phyloP scores from a whole-genome alignment of 2,329 filamentous ascomycete genomes.

The Simplicillium sp. region DNA sequence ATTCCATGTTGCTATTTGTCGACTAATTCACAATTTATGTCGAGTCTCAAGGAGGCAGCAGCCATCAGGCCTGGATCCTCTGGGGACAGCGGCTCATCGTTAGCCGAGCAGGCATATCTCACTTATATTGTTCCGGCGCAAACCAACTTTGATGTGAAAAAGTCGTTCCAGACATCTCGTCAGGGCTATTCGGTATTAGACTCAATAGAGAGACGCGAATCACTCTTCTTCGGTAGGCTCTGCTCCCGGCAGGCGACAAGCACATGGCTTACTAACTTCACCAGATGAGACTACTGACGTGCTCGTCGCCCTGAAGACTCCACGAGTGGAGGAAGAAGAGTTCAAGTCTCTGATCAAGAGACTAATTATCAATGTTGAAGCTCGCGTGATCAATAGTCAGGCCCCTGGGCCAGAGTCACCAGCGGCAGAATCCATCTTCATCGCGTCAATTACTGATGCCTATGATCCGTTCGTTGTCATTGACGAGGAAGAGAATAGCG shows the following conservation, averaged over 20 bases:
- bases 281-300: slow-evolving; percentile 66
- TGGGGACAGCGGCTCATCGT: slow-evolving; percentile 16
- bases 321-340: slow-evolving; percentile 44
- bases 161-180: slow-evolving; percentile 32
- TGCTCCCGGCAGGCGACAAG: slow-evolving; percentile 31
- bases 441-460: slow-evolving; percentile 37
- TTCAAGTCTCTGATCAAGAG: slow-evolving; percentile 51
- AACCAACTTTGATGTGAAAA: slow-evolving; percentile 44
- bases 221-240: slow-evolving; percentile 62
- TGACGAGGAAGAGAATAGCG: slow-evolving; percentile 24
- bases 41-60: too few species aligned
- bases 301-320: slow-evolving; percentile 58
- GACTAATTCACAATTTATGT: too few species aligned
- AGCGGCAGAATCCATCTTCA: slow-evolving; percentile 51
- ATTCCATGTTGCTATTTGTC: too few species aligned
- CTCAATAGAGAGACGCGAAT: slow-evolving; percentile 51
- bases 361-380: slow-evolving; percentile 58
- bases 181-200: slow-evolving; percentile 40
- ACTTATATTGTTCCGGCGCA: slow-evolving; percentile 50
- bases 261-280: slow-evolving; percentile 17
- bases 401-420: slow-evolving; percentile 36
- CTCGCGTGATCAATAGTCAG: slow-evolving; percentile 51
- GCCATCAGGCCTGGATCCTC: too few species aligned
- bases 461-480: slow-evolving; percentile 41
- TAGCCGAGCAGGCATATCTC: slow-evolving; percentile 50